A percentile compares a stretch with the other conserved stretches of the same genome.
phyloP scores from a whole-genome alignment of 305 asterid species.

The Fraxinus paxiana region DNA sequence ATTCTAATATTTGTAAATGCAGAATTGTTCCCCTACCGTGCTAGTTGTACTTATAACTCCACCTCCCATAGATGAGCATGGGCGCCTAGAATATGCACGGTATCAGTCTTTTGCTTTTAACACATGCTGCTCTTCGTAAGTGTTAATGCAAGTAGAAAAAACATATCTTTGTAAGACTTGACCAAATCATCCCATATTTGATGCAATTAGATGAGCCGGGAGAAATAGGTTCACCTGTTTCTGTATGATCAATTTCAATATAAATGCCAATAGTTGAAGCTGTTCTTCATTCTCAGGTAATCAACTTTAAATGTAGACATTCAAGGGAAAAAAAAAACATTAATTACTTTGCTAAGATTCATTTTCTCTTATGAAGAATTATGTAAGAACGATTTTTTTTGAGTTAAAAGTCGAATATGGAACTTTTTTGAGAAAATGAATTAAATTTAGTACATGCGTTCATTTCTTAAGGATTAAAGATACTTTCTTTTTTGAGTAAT shows the following conservation, averaged over 20 bases:
- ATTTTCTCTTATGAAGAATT: neutral
- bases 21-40: conserved; percentile 58
- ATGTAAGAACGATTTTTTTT: neutral
- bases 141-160: neutral
- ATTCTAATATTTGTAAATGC: conserved; percentile 29
- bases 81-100: conserved; percentile 78
- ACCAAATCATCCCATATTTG: neutral
- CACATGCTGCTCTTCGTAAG: neutral
- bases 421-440: neutral
- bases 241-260: neutral
- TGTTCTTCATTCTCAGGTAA: neutral
- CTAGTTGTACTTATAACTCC: conserved; percentile 74
- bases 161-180: neutral
- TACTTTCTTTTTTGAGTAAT: neutral
- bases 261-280: neutral
- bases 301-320: neutral
- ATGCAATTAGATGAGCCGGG: neutral
- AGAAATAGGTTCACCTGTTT: neutral
- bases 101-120: conserved; percentile 17
- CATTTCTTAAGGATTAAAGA: neutral
- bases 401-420: neutral
- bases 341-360: neutral
- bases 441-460: neutral
- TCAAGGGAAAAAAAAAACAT: neutral
- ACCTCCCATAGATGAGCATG: conserved; percentile 72